Percentiles rank a stretch among this genome's conserved stretches.
These are phyloP conservation scores for Fusarium nurragi DNA, from an alignment of 2,329 filamentous ascomycete species.

Conservation along the genomic window DNA sequence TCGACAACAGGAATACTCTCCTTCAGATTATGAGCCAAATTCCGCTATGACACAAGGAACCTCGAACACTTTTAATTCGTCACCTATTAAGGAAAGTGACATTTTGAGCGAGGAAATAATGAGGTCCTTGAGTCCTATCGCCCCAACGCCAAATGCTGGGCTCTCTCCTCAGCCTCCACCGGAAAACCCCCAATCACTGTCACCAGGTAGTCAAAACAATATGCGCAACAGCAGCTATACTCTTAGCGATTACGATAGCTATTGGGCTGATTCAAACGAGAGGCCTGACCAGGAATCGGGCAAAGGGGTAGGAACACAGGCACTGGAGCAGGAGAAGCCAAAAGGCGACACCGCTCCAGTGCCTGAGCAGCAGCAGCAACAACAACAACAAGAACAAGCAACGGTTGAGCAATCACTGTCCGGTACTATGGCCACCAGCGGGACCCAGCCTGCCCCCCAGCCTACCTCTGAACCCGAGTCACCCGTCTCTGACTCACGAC, in stretches of 20 bases:
- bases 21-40: slow-evolving; percentile 50
- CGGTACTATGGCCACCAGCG: not conserved
- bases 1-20: slow-evolving; percentile 48
- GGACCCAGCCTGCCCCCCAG: slow-evolving; percentile 5
- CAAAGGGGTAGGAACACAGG: slow-evolving; percentile 1
- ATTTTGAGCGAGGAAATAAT: slow-evolving; percentile 78
- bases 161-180: slow-evolving; percentile 19
- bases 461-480: slow-evolving; percentile 10
- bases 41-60: slow-evolving; percentile 55
- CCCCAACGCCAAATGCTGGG: slow-evolving; percentile 36
- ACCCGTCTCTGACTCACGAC: slow-evolving; percentile 31
- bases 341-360: not conserved
- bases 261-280: slow-evolving; percentile 61
- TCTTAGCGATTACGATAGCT: slow-evolving; percentile 73
- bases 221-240: slow-evolving; percentile 69
- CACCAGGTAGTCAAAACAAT: slow-evolving; percentile 28
- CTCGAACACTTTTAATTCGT: slow-evolving; percentile 60
- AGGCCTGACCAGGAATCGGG: slow-evolving; percentile 15
- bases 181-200: slow-evolving; percentile 29
- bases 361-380: slow-evolving; percentile 6
- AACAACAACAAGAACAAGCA: slow-evolving; percentile 7
- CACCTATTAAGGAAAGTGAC: slow-evolving; percentile 74
- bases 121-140: slow-evolving; percentile 68
- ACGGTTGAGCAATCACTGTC: not conserved
- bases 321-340: slow-evolving; percentile 6